A percentile compares a stretch with the other conserved stretches of the same genome.
Conservation (phyloP, 805 yeast species). For the Starmerella cellae region DNA sequence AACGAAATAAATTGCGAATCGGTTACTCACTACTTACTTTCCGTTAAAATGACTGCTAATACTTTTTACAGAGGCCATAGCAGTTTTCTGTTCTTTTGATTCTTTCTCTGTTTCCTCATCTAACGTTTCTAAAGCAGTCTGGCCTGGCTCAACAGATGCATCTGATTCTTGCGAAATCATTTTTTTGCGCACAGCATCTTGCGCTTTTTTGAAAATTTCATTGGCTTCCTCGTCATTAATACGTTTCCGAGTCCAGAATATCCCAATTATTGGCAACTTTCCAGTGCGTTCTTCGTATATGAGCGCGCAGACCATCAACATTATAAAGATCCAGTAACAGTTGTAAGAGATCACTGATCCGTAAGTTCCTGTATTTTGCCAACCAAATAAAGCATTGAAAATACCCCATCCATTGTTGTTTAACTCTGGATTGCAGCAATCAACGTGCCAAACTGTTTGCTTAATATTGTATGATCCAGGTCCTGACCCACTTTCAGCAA, state of each 20-base stretch:
- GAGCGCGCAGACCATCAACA: slow-evolving; percentile 45
- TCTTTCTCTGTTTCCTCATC: too few species aligned
- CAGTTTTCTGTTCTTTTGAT: too few species aligned
- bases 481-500: slow-evolving; percentile 82
- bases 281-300: slow-evolving; percentile 73
- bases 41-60: too few species aligned
- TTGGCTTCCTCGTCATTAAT: slow-evolving; percentile 28
- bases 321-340: slow-evolving; percentile 69
- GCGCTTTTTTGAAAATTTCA: slow-evolving; percentile 22
- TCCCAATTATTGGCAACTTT: slow-evolving; percentile 47
- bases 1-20: too few species aligned
- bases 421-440: slow-evolving; percentile 85
- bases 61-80: too few species aligned
- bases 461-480: slow-evolving; percentile 84
- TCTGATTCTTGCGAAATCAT: too few species aligned
- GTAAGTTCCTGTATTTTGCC: slow-evolving; percentile 94
- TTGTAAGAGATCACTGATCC: slow-evolving; percentile 86
- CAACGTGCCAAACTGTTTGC: slow-evolving; percentile 83
- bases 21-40: too few species aligned
- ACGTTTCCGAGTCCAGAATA: slow-evolving; percentile 33
- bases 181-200: too few species aligned
- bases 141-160: too few species aligned
- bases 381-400: slow-evolving; percentile 84
- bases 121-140: too few species aligned
- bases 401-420: slow-evolving; percentile 87